Conservation (phyloP, 192 early-diverging fungal species). For the Backusella morwellensis region DNA sequence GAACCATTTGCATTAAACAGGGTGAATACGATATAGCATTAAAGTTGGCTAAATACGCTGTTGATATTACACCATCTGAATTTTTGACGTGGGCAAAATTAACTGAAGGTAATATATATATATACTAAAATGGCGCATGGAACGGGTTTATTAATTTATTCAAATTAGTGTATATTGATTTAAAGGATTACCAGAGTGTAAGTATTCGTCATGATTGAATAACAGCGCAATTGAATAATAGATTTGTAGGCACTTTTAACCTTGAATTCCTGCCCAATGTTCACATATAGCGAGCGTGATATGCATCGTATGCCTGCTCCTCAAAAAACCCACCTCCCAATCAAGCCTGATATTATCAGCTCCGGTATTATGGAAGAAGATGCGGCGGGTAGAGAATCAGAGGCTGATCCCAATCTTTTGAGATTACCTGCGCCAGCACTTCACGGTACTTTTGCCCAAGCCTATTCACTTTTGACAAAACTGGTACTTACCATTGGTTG, state of each 20-base stretch:
- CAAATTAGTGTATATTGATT: constrained; percentile 73
- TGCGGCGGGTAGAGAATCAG: constrained; percentile 45
- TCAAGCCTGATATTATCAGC: constrained; percentile 74
- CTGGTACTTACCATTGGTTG: constrained; percentile 90
- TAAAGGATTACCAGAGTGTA: constrained; percentile 80
- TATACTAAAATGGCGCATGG: not conserved
- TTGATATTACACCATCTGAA: constrained; percentile 93
- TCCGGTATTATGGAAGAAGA: constrained; percentile 60
- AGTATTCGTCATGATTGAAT: constrained; percentile 6
- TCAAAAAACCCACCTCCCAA: constrained; percentile 85
- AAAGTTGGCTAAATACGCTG: constrained; percentile 88
- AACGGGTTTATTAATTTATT: not conserved
- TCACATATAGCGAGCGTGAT: constrained; percentile 86
- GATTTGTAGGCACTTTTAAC: constrained; percentile 78
- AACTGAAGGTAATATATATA: constrained; percentile 54
- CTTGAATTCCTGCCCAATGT: constrained; percentile 99
- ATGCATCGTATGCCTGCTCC: constrained; percentile 90
- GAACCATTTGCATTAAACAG: constrained; percentile 22
- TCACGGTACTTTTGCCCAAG: constrained; percentile 90
- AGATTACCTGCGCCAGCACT: constrained; percentile 87
- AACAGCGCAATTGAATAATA: not conserved
- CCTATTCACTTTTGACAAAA: constrained; percentile 80
- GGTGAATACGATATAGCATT: constrained; percentile 73
- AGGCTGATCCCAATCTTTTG: constrained; percentile 67
- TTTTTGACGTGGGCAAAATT: constrained; percentile 95